Conservation (phyloP, 352 stramenopile genomes). For the Pythium periplocum region DNA sequence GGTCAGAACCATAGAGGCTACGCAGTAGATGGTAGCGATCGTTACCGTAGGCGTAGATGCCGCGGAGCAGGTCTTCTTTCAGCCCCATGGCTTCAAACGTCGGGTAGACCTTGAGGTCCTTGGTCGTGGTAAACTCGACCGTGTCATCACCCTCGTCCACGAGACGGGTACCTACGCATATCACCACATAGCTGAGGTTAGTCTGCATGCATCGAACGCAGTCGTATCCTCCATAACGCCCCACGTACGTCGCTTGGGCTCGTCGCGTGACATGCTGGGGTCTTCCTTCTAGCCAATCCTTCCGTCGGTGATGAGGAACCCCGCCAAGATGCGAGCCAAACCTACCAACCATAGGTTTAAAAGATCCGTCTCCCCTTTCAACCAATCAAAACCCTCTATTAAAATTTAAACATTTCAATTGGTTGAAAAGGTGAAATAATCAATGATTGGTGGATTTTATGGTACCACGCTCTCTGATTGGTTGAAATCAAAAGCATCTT, state of each 20-base stretch:
- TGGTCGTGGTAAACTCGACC: slow-evolving; percentile 90
- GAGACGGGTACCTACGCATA: slow-evolving; percentile 37
- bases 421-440: no score
- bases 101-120: slow-evolving; percentile 80
- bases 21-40: not conserved
- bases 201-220: no score
- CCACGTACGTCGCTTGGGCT: slow-evolving; percentile 14
- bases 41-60: slow-evolving; percentile 83
- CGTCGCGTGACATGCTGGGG: slow-evolving; percentile 16
- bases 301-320: not conserved
- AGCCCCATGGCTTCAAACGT: slow-evolving; percentile 90
- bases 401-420: no score
- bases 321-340: not conserved
- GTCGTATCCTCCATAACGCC: no score
- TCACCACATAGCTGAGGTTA: no score
- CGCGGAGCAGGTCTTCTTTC: slow-evolving; percentile 89
- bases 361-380: not conserved
- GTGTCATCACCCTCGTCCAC: slow-evolving; percentile 66
- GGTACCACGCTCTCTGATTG: no score
- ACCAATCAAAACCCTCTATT: not conserved
- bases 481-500: no score
- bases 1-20: not conserved
- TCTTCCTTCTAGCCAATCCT: no score
- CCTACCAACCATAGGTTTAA: slow-evolving; percentile 1
- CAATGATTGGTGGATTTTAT: no score